Percentiles rank a stretch among this genome's conserved stretches.
phyloP scores from a whole-genome alignment of 805 yeast genomes.

The Priceomyces castillae region DNA sequence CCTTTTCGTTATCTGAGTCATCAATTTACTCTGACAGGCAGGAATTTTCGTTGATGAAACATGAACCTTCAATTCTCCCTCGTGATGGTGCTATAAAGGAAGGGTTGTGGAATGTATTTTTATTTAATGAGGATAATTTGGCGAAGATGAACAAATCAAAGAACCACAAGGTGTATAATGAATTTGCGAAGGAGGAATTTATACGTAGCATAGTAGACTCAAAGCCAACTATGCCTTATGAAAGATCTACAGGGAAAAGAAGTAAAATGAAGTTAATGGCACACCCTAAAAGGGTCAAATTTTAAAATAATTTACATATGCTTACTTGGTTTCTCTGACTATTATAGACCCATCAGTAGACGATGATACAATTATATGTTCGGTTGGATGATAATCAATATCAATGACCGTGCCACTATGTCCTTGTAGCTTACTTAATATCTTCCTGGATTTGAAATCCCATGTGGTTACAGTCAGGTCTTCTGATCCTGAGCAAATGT shows the following conservation, averaged over 20 bases:
- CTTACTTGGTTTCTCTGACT: constrained; percentile 34
- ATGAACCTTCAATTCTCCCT: constrained; percentile 11
- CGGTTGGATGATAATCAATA: constrained; percentile 50
- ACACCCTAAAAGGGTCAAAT: constrained; percentile 17
- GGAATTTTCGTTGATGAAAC: constrained; percentile 24
- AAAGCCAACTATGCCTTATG: not conserved
- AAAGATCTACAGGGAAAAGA: not conserved
- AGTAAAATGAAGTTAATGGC: not conserved
- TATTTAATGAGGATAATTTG: constrained; percentile 32
- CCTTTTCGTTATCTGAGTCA: not conserved
- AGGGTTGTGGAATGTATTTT: constrained; percentile 23
- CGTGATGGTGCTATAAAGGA: constrained; percentile 4
- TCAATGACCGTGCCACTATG: constrained; percentile 63
- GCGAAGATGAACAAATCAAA: constrained; percentile 22
- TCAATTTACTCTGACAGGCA: constrained; percentile 9
- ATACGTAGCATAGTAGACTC: constrained; percentile 13
- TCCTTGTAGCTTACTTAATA: constrained; percentile 52
- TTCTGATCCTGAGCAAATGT: constrained; percentile 57
- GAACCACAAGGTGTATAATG: constrained; percentile 19
- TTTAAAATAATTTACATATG: constrained; percentile 9
- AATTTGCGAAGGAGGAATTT: constrained; percentile 18
- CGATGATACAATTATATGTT: constrained; percentile 42
- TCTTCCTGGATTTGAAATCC: constrained; percentile 52
- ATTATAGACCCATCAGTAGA: constrained; percentile 58
- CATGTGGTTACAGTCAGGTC: constrained; percentile 59